Base-by-base conservation (phyloP, 177 flowering plant species). In the Telopea speciosissima region DNA sequence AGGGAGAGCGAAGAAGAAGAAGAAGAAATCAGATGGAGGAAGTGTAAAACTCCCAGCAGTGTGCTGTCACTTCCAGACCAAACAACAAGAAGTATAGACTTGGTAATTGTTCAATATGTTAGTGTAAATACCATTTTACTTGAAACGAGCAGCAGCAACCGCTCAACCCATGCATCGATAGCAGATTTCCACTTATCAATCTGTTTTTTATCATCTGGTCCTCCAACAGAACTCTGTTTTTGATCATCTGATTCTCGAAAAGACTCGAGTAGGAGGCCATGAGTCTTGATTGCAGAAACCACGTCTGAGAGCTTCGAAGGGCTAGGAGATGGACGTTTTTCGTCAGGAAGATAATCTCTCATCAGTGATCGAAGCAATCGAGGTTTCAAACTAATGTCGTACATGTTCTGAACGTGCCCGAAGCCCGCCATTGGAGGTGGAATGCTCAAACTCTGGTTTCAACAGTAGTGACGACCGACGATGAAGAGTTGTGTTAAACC, bases 161-260 rank as follows among this genome's bases (percentile, higher is more conserved):
- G 84, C 24, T 84, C 77, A 28, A 87, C 74, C 94, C 96, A 92
- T 5, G 79, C 77, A 78, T 89, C 91, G 2, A 92, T 81, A 5
- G 89, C 83, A 0, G 90, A 75, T 70, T 81, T 86, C 96, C 91
- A 90, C 42, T 62, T 70, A 0, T 81, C 80, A 0, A 77, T 24
- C 5, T 52, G 72, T 77, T 82, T 81, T 22, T 62, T 66, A 49
- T 84, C 86, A 16, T 45, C 68, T 7, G 81, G 40, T n/a, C n/a
- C n/a, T n/a, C n/a, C n/a, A n/a, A n/a, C n/a, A n/a, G n/a, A n/a
- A n/a, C n/a, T 24, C 5, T 52, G 72, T 77, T 82, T 81, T 22
- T 62, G 68, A 49, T 84, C 86, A 16, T 45, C 68, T 7, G 81
- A 33, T 5, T 77, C 76, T 7, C 58, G 25, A 42, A 63, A 45